Evolutionary conservation across 2,329 filamentous ascomycete genomes (phyloP), one percentile per base, ranked within the genome.

Genomic region (Ophiocordyceps camponoti-rufipedis): DNA sequence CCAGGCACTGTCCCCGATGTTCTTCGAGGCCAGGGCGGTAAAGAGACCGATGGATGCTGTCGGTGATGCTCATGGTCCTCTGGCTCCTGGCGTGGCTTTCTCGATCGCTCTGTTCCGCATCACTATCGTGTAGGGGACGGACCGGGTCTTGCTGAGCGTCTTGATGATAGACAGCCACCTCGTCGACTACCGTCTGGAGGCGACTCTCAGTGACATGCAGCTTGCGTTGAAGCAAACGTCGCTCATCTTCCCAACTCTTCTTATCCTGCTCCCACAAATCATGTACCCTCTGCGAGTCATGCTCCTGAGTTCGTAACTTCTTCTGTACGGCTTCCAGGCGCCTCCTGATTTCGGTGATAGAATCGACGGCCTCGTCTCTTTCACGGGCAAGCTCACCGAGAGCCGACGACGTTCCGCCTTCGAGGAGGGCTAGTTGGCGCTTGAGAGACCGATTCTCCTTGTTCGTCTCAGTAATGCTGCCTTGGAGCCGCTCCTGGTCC

Each of bases 181-280:
- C 91, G 35, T 89, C 85, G 41, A 98, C 69, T 11, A 98, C 74
- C 11, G 76, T 72, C 58, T 89, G 91, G 46, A 98, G 63, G 35
- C 89, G 80, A 29, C 74, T 84, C 63, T 98, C 91, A 2, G 87
- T 83, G n/a, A 95, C 74, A 59, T 96, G 88, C 13, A 94, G 66
- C 53, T 84, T 86, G 47, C 85, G 79, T 61, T 98, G 89, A 49
- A 85, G 72, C 46, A 76, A 82, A 46, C 88, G 79, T 55, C 78
- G 82, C 58, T 94, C 87, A 42, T 82, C 78, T 12, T 88, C 81
- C 87, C 88, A 96, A 2, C 69, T 68, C 46, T 89, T 80, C 58
- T 82, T 91, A 51, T 98, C 91, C 45, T 76, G 78, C 11, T 81
- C 79, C 84, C 86, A 95, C 48, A 87, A 71, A 45, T 79, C 73